Conservation (phyloP, 163 green algal species). For the Chloromonas sp. region DNA sequence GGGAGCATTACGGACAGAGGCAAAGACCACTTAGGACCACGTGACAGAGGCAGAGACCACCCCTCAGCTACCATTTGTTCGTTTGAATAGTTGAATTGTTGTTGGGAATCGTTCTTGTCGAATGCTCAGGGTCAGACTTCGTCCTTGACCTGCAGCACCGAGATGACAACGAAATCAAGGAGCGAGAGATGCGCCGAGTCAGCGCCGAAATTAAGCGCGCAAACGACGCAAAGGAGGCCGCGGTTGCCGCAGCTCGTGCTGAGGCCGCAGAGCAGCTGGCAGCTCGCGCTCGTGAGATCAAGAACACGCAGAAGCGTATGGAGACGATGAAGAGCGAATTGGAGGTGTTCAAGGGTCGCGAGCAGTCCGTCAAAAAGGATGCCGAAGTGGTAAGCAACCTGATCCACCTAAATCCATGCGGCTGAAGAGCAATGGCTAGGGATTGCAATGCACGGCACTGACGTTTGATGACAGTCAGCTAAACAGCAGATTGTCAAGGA, state of each 20-base stretch:
- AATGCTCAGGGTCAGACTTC: no score
- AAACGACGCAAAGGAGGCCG: neutral
- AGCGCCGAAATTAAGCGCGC: neutral
- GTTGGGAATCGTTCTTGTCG: no score
- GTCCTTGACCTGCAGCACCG: neutral
- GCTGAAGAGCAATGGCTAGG: no score
- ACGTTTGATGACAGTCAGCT: no score
- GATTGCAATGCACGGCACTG: no score
- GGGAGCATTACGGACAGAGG: no score
- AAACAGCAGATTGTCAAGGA: no score
- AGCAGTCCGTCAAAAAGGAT: neutral
- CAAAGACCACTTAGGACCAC: no score
- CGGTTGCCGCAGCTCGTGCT: neutral
- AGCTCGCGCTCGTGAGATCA: neutral
- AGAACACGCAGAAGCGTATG: neutral
- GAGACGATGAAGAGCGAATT: neutral
- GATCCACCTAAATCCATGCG: no score
- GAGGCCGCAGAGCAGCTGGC: slow-evolving; percentile 1
- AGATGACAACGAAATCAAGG: neutral
- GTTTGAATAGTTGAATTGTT: no score
- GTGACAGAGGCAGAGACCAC: no score
- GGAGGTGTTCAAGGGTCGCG: neutral
- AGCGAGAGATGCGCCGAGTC: neutral
- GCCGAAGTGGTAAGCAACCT: neutral
- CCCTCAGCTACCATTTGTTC: no score